Conservation (phyloP, 805 yeast genomes). For the Yarrowia yakushimensis region DNA sequence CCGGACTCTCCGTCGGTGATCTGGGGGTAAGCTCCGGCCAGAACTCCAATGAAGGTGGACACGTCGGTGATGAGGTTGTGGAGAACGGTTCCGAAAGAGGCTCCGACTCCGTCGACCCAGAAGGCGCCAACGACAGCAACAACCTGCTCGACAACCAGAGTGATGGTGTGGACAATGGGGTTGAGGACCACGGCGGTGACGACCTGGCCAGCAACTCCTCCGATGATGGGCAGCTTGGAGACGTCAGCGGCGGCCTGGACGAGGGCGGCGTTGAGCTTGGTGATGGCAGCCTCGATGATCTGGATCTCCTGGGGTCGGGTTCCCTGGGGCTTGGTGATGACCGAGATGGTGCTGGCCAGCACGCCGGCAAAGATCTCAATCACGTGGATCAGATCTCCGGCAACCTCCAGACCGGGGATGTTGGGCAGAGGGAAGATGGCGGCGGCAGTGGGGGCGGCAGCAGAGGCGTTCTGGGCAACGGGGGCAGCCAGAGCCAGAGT, state of each 20-base stretch:
- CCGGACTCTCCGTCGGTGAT: constrained; percentile 9
- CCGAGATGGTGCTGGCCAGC: background rate
- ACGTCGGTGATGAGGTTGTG: constrained; percentile 17
- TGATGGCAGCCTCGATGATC: background rate
- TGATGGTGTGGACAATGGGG: constrained; percentile 12
- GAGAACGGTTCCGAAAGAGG: constrained; percentile 2
- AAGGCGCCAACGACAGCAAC: background rate
- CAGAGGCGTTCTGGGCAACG: background rate
- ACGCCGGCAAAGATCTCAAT: constrained; percentile 14
- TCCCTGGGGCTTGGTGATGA: constrained; percentile 22
- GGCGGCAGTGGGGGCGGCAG: background rate
- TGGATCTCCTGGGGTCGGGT: constrained; percentile 17
- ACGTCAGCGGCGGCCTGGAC: background rate
- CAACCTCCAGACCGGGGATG: constrained; percentile 9
- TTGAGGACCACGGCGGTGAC: constrained; percentile 14
- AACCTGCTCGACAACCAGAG: constrained; percentile 12
- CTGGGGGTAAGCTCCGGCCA: constrained; percentile 19
- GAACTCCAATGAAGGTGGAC: constrained; percentile 2
- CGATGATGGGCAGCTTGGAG: background rate
- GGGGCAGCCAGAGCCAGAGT: constrained; percentile 11
- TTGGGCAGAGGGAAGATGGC: constrained; percentile 10
- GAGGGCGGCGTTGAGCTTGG: constrained; percentile 8
- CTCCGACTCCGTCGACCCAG: background rate
- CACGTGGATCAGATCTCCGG: constrained; percentile 1
- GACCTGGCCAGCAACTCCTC: constrained; percentile 7